Evolutionary conservation across 2,329 filamentous ascomycete species (phyloP), one percentile per base, ranked within the genome.

Genomic region (Alternaria triticimaculans): DNA sequence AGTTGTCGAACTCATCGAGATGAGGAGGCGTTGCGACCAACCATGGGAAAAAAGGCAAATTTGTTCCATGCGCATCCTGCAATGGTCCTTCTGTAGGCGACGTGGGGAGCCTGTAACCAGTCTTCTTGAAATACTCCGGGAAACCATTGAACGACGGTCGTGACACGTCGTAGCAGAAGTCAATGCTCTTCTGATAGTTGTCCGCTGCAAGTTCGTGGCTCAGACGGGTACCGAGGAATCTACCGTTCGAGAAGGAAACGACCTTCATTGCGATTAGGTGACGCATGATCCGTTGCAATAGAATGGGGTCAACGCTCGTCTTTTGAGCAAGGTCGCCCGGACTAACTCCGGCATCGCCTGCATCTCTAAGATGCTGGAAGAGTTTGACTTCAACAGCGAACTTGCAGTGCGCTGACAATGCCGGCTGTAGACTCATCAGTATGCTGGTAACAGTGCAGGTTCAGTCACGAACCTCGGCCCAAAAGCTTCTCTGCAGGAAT

Each of bases 201-300:
- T 76, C 64, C n/a, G 74, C 77, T 3, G 79, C 74, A 18, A 82
- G 70, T 9, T 72, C 70, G 37, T 81, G 70, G 55, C 77, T 80
- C 6, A 81, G 58, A 0, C 56, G 51, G 0, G 79, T 80, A 11
- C 69, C 69, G 15, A 66, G 58, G 57, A 80, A 80, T 1, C 53
- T 72, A 10, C 71, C 68, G 10, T 69, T 65, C 14, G 23, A 63
- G 54, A 74, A 75, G 10, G 67, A 67, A 26, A 82, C 60, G 4
- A 81, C 49, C 49, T 82, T 75, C 76, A 80, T 82, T 3, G 80
- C 78, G 6, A 78, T 75, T 2, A 82, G 74, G 50, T 82, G 80
- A 55, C 76, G 78, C n/a, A 77, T 67, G 7, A 78, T 73, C 14
- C 80, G 76, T 68, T 74, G 54, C 6, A 73, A 68, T 11, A 81